Conservation (phyloP, 257 asterid genomes). For the Craterostigma plantagineum region DNA sequence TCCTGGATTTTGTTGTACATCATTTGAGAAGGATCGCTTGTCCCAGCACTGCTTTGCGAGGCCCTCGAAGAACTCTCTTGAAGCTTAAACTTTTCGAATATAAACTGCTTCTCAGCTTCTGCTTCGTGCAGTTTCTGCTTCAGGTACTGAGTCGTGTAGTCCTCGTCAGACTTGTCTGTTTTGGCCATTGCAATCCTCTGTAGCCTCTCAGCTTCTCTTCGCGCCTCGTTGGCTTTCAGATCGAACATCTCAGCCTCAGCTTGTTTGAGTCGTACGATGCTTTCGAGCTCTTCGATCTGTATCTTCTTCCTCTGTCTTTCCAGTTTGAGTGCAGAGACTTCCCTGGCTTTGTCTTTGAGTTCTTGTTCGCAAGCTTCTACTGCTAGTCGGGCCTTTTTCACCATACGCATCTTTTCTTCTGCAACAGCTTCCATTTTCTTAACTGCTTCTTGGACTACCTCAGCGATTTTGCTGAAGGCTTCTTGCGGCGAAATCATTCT, state of each 20-base stretch:
- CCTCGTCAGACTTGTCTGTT: conserved; percentile 79
- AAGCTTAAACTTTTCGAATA: conserved; percentile 75
- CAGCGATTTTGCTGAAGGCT: conserved; percentile 74
- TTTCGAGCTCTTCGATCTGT: conserved; percentile 76
- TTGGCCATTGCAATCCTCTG: conserved; percentile 80
- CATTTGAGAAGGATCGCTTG: conserved; percentile 20
- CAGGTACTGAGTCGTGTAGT: conserved; percentile 74
- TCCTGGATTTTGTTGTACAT: conserved; percentile 60
- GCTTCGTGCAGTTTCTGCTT: conserved; percentile 89
- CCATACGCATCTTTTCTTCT: conserved; percentile 73
- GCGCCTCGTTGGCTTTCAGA: conserved; percentile 79
- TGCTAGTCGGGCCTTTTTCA: conserved; percentile 66
- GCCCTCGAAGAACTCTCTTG: conserved; percentile 65
- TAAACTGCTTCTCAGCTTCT: conserved; percentile 82
- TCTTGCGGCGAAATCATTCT: conserved; percentile 69
- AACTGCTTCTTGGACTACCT: conserved; percentile 86
- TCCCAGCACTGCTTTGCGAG: conserved; percentile 37
- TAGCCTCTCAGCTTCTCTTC: conserved; percentile 83
- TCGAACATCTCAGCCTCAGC: conserved; percentile 96
- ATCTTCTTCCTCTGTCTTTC: conserved; percentile 76
- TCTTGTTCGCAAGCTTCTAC: conserved; percentile 80
- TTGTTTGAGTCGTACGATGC: conserved; percentile 70
- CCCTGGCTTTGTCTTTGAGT: conserved; percentile 77
- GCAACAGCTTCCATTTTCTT: conserved; percentile 77
- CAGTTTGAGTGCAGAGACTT: conserved; percentile 51